These are phyloP conservation scores for Scedosporium apiospermum DNA, from an alignment of 2,329 filamentous ascomycete species.

Conservation along the genomic window DNA sequence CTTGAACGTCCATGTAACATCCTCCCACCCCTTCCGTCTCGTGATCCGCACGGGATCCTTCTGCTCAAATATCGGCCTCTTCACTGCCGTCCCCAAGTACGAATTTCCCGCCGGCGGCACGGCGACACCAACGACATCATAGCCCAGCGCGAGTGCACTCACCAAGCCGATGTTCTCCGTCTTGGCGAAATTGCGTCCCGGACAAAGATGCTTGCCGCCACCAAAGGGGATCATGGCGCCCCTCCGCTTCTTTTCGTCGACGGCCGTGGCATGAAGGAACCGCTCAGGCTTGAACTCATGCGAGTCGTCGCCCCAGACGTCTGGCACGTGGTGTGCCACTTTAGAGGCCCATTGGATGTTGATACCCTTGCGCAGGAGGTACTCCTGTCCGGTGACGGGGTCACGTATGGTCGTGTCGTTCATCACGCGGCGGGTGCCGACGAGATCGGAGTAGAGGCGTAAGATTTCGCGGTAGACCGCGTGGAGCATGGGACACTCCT, in stretches of 20 bases:
- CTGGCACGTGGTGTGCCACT: slow-evolving; percentile 3
- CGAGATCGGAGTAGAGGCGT: slow-evolving; percentile 27
- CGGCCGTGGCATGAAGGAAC: background rate
- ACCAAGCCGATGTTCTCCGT: slow-evolving; percentile 22
- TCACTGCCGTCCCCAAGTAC: background rate
- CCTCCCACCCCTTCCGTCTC: background rate
- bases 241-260: slow-evolving; percentile 11
- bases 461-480: slow-evolving; percentile 35
- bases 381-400: slow-evolving; percentile 14
- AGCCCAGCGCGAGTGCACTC: slow-evolving; percentile 19
- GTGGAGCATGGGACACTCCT: slow-evolving; percentile 30
- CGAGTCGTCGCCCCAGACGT: slow-evolving; percentile 8
- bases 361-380: slow-evolving; percentile 19
- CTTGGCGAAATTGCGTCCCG: slow-evolving; percentile 23
- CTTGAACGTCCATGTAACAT: background rate
- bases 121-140: slow-evolving; percentile 16
- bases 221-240: slow-evolving; percentile 21
- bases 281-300: slow-evolving; percentile 7
- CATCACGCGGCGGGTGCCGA: slow-evolving; percentile 29
- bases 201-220: slow-evolving; percentile 22
- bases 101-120: background rate
- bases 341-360: slow-evolving; percentile 11
- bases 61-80: background rate
- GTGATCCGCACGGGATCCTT: background rate
- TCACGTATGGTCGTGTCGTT: slow-evolving; percentile 23